Percentiles rank a stretch among this genome's conserved stretches.
phyloP scores from a whole-genome alignment of 805 yeast species.

The Tetrapisispora pingtungensis region DNA sequence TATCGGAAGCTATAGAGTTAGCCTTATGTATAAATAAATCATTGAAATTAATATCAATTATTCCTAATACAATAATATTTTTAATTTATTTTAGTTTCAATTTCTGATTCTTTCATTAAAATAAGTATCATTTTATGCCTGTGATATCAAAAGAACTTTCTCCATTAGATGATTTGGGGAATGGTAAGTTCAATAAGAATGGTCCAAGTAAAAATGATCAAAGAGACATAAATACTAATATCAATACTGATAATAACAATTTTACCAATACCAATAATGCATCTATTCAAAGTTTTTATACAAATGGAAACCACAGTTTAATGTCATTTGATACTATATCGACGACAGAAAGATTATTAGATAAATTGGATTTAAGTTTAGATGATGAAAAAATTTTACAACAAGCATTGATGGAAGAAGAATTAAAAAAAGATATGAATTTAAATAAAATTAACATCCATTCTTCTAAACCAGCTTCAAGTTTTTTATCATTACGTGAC shows the following conservation, averaged over 20 bases:
- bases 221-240: neutral
- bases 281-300: neutral
- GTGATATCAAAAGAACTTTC: neutral
- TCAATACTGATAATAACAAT: no score
- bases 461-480: slow-evolving; percentile 27
- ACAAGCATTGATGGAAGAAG: slow-evolving; percentile 19
- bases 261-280: no score
- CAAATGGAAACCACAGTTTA: slow-evolving; percentile 7
- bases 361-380: slow-evolving; percentile 23
- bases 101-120: neutral
- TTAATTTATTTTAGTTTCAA: neutral
- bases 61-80: neutral
- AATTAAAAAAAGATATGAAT: slow-evolving; percentile 6
- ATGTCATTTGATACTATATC: slow-evolving; percentile 24
- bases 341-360: slow-evolving; percentile 26
- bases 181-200: neutral
- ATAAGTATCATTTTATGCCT: neutral
- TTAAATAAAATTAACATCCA: slow-evolving; percentile 6
- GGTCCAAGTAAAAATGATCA: neutral
- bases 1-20: no score
- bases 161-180: slow-evolving; percentile 1
- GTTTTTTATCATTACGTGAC: slow-evolving; percentile 23
- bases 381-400: slow-evolving; percentile 27
- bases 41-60: no score
- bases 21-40: no score